Base-by-base conservation (phyloP, 352 stramenopile genomes). In the Pythium phragmitis region DNA sequence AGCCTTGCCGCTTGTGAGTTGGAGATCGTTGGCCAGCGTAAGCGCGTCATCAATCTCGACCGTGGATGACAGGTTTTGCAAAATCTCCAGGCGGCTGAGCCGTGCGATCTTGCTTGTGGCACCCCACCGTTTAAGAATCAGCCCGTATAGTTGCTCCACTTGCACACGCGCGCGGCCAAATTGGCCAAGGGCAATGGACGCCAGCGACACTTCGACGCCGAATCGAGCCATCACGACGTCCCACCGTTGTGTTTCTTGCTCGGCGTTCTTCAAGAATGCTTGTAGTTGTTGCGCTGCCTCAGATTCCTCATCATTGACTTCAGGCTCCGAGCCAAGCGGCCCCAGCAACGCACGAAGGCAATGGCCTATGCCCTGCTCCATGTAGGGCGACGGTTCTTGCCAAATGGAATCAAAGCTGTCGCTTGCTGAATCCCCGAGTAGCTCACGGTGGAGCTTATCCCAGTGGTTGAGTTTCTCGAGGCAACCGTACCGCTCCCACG, bases 401-500 rank as follows among this genome's bases (percentile, higher is more conserved):
- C 82, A 94, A 23, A 91, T 47, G 57, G 76, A 85, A 0, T 67
- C 58, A 47, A 63, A 61, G 4, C 70, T 67, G 8, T 63, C 48
- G 12, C 6, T 57, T 46, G 36, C 65, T 55, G 23, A 30, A 5
- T 5, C 26, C 26, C 26, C 51, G 19, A 53, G 19, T 13, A 92
- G 65, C 39, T 90, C 85, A 14, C 63, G 53, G 11, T 76, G 63
- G 5, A 94, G 65, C 30, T 80, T 67, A 16, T 87, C 74, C 85
- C 85, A 94, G 46, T 78, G 77, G 56, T 92, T 92, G 7, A 94
- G 63, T 21, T 55, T 75, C 42, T 88, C 83, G 19, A 92, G 62
- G 33, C 85, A 94, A 2, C 67, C 72, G 23, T 85, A 63, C 11
- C 80, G 68, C 55, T 94, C 77, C 79, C 82, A 92, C 23, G 73